A percentile compares a stretch with the other conserved stretches of the same genome.
These are phyloP conservation scores for Populus pruinosa DNA, from an alignment of 345 rosid genomes.

Conservation along the genomic window DNA sequence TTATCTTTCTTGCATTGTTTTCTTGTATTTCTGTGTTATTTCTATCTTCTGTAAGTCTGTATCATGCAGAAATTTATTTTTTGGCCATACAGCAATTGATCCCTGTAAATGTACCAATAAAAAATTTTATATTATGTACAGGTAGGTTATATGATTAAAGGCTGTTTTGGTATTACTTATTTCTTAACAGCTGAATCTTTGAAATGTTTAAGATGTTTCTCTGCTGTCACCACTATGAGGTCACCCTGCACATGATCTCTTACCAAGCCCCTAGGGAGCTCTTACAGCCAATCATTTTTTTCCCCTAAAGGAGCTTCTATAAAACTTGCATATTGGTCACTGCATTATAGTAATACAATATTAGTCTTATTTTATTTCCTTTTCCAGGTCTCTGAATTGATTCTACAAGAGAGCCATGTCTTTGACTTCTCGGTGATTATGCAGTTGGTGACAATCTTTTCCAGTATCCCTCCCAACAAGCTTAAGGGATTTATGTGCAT, in stretches of 20 bases:
- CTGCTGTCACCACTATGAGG: not conserved
- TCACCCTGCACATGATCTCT: not conserved
- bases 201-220: not conserved
- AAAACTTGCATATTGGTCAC: not conserved
- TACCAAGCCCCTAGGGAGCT: not conserved
- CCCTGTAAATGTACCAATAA: too few species aligned
- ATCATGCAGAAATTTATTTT: too few species aligned
- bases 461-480: conserved; percentile 49
- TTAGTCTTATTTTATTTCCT: conserved; percentile 3
- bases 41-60: not conserved
- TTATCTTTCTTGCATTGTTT: not conserved
- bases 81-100: too few species aligned
- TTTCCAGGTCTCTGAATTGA: conserved; percentile 81
- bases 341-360: conserved; percentile 2
- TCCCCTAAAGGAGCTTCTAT: not conserved
- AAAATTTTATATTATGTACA: too few species aligned
- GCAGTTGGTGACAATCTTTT: conserved; percentile 74
- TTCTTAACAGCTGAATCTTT: not conserved
- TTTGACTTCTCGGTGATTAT: conserved; percentile 71
- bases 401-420: conserved; percentile 59
- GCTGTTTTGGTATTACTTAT: not conserved
- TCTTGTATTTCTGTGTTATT: not conserved
- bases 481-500: conserved; percentile 75
- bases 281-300: not conserved
- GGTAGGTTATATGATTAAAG: too few species aligned